phyloP scores from a whole-genome alignment of 768 basidiomycete genomes.

The Tulasnella sp. region DNA sequence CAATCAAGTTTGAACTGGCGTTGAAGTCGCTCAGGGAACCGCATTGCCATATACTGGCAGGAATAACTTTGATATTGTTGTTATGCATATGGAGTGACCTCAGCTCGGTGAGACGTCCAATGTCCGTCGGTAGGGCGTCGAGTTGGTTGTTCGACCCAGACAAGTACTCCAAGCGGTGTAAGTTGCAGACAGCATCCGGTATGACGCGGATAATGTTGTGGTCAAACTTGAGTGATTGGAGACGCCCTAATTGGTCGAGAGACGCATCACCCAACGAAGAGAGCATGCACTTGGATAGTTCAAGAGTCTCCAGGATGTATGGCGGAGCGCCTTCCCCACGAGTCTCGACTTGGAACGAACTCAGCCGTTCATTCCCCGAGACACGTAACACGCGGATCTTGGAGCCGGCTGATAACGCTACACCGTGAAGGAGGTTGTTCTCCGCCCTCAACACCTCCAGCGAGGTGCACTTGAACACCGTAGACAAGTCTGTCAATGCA shows the following conservation, averaged over 20 bases:
- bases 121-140: constrained; percentile 54
- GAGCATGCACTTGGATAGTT: constrained; percentile 80
- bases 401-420: constrained; percentile 67
- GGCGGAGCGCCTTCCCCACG: constrained; percentile 30
- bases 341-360: constrained; percentile 51
- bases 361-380: constrained; percentile 74
- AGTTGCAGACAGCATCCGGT: constrained; percentile 69
- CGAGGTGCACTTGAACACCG: constrained; percentile 54
- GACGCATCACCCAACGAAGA: constrained; percentile 63
- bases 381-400: constrained; percentile 54
- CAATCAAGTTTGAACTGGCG: constrained; percentile 75
- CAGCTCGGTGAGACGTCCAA: constrained; percentile 65
- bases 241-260: constrained; percentile 56
- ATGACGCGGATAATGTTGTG: constrained; percentile 77
- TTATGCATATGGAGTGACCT: constrained; percentile 77
- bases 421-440: constrained; percentile 66
- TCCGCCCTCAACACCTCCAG: constrained; percentile 62
- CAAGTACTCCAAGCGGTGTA: constrained; percentile 55
- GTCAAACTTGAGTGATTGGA: constrained; percentile 62
- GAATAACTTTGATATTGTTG: constrained; percentile 71
- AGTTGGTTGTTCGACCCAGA: constrained; percentile 90
- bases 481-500: constrained; percentile 57
- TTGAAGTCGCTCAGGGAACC: constrained; percentile 60
- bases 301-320: constrained; percentile 58
- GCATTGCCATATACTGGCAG: constrained; percentile 74